A percentile compares a stretch with the other conserved stretches of the same genome.
Evolutionary conservation across 148 eudicot species (phyloP).

Genomic region (Persicaria tinctoria): DNA sequence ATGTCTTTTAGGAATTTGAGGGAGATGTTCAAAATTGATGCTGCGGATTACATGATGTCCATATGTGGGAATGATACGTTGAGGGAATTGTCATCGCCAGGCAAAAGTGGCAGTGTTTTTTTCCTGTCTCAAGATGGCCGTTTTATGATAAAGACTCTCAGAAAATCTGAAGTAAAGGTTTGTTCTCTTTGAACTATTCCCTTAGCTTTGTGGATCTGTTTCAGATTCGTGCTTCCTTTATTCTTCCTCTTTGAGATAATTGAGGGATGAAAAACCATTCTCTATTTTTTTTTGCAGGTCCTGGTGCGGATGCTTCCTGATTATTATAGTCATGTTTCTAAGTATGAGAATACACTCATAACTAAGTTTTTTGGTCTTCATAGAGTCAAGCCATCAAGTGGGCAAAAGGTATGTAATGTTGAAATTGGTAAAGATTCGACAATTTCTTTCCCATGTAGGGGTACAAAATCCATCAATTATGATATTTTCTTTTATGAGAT

Average conservation of each 20-base stretch:
- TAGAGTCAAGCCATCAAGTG: slow-evolving; percentile 84
- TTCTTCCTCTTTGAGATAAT: background rate
- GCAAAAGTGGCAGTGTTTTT: slow-evolving; percentile 96
- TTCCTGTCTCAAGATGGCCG: slow-evolving; percentile 97
- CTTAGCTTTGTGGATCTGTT: background rate
- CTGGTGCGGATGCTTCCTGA: slow-evolving; percentile 90
- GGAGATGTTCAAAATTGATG: slow-evolving; percentile 94
- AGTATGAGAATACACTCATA: slow-evolving; percentile 83
- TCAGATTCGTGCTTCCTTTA: background rate
- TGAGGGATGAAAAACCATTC: no score
- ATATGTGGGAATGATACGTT: slow-evolving; percentile 96
- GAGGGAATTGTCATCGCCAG: slow-evolving; percentile 94
- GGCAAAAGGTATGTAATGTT: slow-evolving; percentile 65
- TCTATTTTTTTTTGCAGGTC: slow-evolving; percentile 38
- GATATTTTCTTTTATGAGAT: background rate
- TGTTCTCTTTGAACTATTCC: background rate
- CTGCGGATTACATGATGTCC: slow-evolving; percentile 98
- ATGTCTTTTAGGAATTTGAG: slow-evolving; percentile 53
- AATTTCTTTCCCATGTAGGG: background rate
- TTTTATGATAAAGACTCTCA: slow-evolving; percentile 94
- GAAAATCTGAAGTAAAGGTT: slow-evolving; percentile 96
- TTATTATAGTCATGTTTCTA: slow-evolving; percentile 76
- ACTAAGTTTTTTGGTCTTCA: slow-evolving; percentile 99
- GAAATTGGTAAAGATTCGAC: background rate
- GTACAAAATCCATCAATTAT: background rate